Evolutionary conservation across 495 filamentous ascomycete genomes (phyloP).

Genomic region (Penicillium paxilli): DNA sequence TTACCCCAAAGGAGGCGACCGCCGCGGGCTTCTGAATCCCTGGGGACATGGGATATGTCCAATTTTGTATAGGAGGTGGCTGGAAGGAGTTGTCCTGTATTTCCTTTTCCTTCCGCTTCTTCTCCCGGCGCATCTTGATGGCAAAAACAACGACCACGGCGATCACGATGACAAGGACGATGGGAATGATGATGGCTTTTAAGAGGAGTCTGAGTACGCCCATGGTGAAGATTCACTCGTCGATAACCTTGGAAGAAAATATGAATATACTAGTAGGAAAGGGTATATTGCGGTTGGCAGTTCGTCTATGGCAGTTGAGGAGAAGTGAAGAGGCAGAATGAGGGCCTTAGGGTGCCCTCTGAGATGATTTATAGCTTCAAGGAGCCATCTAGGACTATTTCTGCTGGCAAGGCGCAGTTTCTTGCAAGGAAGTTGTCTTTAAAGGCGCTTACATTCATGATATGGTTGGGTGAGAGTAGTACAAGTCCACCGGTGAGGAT

Average conservation of each 20-base stretch:
- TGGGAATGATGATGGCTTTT: slow-evolving; percentile 13
- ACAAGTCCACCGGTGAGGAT: neutral
- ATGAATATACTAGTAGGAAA: neutral
- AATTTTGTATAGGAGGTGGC: slow-evolving; percentile 12
- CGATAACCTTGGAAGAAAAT: too few species aligned
- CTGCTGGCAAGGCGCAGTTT: neutral
- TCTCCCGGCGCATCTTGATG: slow-evolving; percentile 9
- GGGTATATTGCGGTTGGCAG: neutral
- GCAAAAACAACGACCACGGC: neutral
- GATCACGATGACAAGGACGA: slow-evolving; percentile 7
- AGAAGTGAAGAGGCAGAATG: neutral
- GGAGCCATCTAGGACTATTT: neutral
- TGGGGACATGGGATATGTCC: neutral
- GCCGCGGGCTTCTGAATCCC: neutral
- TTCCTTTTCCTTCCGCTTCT: slow-evolving; percentile 6
- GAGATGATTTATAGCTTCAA: neutral
- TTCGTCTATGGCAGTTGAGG: neutral
- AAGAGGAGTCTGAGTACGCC: slow-evolving; percentile 9
- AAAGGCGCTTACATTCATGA: neutral
- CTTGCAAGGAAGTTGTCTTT: neutral
- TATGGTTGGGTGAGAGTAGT: neutral
- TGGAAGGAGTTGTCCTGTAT: neutral
- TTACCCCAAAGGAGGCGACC: neutral
- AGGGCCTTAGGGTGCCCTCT: neutral
- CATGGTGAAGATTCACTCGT: too few species aligned